A percentile compares a stretch with the other conserved stretches of the same genome.
Conservation (phyloP, 2,329 filamentous ascomycete genomes). For the Ceratocystis diversiconidia region DNA sequence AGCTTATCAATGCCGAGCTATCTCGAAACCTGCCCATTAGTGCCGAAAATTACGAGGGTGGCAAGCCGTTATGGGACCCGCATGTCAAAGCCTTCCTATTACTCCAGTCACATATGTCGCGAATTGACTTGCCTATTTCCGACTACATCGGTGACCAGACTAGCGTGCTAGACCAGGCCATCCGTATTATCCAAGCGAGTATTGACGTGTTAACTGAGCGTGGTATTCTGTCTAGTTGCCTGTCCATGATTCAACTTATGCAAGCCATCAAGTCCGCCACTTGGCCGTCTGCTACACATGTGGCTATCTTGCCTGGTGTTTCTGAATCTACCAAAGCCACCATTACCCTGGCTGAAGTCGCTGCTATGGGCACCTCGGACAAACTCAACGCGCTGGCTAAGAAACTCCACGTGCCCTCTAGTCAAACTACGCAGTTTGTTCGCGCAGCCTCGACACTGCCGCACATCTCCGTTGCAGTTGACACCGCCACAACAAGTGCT, state of each 20-base stretch:
- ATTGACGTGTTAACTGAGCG: slow-evolving; percentile 89
- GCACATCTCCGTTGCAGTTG: slow-evolving; percentile 45
- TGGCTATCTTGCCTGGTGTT: slow-evolving; percentile 68
- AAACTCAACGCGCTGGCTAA: slow-evolving; percentile 30
- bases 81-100: slow-evolving; percentile 93
- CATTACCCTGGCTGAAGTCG: slow-evolving; percentile 30
- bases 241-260: slow-evolving; percentile 70
- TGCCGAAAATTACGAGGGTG: slow-evolving; percentile 38
- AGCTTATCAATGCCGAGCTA: slow-evolving; percentile 86
- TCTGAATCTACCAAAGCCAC: slow-evolving; percentile 30
- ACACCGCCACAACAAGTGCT: slow-evolving; percentile 27
- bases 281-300: slow-evolving; percentile 71
- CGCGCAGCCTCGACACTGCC: slow-evolving; percentile 56
- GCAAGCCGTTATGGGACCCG: slow-evolving; percentile 91
- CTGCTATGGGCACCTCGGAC: slow-evolving; percentile 23
- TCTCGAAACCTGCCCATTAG: slow-evolving; percentile 61
- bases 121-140: slow-evolving; percentile 80
- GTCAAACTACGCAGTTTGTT: slow-evolving; percentile 34
- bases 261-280: slow-evolving; percentile 86
- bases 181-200: slow-evolving; percentile 89
- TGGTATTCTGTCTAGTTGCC: slow-evolving; percentile 62
- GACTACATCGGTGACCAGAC: slow-evolving; percentile 95
- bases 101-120: slow-evolving; percentile 87
- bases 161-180: slow-evolving; percentile 81
- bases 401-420: slow-evolving; percentile 35